Evolutionary conservation across 371 early-diverging fungal species (phyloP).

Genomic region (Mucor racemosus): DNA sequence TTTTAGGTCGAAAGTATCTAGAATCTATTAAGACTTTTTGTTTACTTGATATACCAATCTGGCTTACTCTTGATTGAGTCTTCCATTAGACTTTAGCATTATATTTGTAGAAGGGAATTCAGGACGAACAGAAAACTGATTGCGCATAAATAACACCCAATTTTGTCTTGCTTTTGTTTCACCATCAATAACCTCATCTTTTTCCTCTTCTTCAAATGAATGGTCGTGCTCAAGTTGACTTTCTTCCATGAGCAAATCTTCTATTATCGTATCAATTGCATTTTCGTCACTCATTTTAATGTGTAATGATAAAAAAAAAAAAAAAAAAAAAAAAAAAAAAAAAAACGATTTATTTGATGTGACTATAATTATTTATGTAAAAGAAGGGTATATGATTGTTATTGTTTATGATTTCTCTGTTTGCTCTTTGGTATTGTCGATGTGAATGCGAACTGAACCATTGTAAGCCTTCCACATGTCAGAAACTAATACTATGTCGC

Average conservation of each 20-base stretch:
- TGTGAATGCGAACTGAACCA: constrained; percentile 31
- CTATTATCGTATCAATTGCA: neutral
- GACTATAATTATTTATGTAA: neutral
- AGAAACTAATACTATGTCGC: constrained; percentile 12
- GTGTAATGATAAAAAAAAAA: neutral
- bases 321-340: neutral
- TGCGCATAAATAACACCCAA: constrained; percentile 80
- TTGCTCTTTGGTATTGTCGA: constrained; percentile 25
- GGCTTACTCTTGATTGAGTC: constrained; percentile 85
- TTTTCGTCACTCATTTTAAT: neutral
- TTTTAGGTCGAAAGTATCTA: constrained; percentile 85
- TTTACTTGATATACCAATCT: neutral
- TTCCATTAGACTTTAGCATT: constrained; percentile 83
- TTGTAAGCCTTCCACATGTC: constrained; percentile 35
- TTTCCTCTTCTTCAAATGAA: neutral
- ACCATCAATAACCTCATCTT: neutral
- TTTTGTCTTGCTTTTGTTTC: constrained; percentile 60
- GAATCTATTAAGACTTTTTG: neutral
- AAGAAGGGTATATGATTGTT: neutral
- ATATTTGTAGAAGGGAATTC: constrained; percentile 81
- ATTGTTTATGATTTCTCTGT: neutral
- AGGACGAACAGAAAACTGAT: constrained; percentile 81
- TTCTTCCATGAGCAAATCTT: neutral
- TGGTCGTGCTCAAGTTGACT: neutral
- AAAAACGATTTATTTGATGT: constrained; percentile 7